A percentile compares a stretch with the other conserved stretches of the same genome.
Evolutionary conservation across 2,329 filamentous ascomycete genomes (phyloP).

Genomic region (Cladophialophora yegresii): DNA sequence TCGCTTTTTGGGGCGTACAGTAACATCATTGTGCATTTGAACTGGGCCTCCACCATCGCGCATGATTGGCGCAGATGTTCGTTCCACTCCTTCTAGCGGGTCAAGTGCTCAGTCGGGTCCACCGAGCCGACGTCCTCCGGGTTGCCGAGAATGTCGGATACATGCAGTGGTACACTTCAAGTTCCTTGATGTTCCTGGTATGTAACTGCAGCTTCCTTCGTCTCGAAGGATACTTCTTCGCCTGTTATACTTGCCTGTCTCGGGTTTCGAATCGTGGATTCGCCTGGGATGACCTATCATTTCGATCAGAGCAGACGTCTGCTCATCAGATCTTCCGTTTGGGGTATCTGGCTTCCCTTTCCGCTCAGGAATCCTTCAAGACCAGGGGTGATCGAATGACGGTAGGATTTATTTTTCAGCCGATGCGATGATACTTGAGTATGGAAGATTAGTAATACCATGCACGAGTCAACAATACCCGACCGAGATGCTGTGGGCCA

Average conservation of each 20-base stretch:
- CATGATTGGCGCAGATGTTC: background rate
- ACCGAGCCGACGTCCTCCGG: constrained; percentile 13
- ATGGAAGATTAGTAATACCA: background rate
- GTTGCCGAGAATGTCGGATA: constrained; percentile 15
- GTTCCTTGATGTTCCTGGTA: background rate
- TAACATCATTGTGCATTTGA: background rate
- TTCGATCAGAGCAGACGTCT: background rate
- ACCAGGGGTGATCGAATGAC: background rate
- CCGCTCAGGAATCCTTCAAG: background rate
- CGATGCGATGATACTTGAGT: background rate
- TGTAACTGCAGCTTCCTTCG: constrained; percentile 4
- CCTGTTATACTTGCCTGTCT: background rate
- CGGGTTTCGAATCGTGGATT: background rate
- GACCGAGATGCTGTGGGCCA: background rate
- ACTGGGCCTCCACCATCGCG: background rate
- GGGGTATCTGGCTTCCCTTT: constrained; percentile 1
- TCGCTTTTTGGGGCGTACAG: background rate
- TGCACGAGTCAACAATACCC: background rate
- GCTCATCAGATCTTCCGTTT: constrained; percentile 8
- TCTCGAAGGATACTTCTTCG: constrained; percentile 5
- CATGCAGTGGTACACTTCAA: constrained; percentile 6
- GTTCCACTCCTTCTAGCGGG: background rate
- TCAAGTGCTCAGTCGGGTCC: background rate
- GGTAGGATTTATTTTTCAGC: background rate
- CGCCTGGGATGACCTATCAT: background rate